phyloP scores from a whole-genome alignment of 2,329 filamentous ascomycete genomes.

The Sclerotinia minor region DNA sequence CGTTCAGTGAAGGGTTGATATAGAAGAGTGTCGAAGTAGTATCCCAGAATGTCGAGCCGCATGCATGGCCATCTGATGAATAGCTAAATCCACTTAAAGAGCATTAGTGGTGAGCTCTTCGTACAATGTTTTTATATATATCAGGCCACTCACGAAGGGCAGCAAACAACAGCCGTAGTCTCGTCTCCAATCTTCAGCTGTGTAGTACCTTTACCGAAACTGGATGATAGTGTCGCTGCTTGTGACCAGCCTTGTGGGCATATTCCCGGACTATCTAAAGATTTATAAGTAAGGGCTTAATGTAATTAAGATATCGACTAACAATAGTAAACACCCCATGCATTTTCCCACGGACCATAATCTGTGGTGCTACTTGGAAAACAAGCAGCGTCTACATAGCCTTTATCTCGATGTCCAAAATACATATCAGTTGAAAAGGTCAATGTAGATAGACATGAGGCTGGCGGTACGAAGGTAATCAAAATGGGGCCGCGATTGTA shows the following conservation, averaged over 20 bases:
- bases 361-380: conserved; percentile 9
- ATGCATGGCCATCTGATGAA: neutral
- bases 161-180: conserved; percentile 3
- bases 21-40: neutral
- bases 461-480: neutral
- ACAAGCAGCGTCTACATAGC: neutral
- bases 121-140: neutral
- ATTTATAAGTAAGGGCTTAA: neutral
- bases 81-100: neutral
- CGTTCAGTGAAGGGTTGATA: neutral
- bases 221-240: neutral
- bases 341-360: neutral
- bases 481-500: conserved; percentile 1
- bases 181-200: neutral
- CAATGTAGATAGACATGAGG: conserved; percentile 6
- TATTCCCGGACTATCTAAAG: neutral
- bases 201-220: neutral
- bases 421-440: neutral
- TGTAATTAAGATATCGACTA: neutral
- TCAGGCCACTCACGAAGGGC: conserved; percentile 2
- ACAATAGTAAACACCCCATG: conserved; percentile 5
- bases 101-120: neutral
- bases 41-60: neutral
- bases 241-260: neutral
- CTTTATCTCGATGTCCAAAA: neutral